These are phyloP conservation scores for Penicillium sp. DNA, from an alignment of 2,329 filamentous ascomycete species.

Conservation along the genomic window DNA sequence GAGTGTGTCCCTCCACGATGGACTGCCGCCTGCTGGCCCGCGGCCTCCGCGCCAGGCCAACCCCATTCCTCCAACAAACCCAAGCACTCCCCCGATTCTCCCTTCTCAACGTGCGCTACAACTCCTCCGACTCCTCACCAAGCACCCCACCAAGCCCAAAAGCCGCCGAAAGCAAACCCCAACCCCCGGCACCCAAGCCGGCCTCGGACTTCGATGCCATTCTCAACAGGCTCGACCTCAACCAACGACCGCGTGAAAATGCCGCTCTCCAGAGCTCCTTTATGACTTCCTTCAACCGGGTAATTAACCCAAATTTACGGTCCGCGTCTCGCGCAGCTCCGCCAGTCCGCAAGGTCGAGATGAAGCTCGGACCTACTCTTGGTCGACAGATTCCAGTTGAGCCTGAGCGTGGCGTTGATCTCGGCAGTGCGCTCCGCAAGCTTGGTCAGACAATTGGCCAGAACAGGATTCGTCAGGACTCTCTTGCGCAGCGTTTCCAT, in stretches of 20 bases:
- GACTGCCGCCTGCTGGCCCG: conserved; percentile 34
- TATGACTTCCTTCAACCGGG: conserved; percentile 22
- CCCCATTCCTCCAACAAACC: conserved; percentile 26
- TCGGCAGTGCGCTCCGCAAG: conserved; percentile 29
- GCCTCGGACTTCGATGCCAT: conserved; percentile 34
- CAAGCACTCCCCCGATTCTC: conserved; percentile 17
- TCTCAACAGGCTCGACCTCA: conserved; percentile 20
- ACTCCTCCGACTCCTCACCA: conserved; percentile 21
- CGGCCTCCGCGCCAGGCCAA: conserved; percentile 35
- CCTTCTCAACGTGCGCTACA: conserved; percentile 24
- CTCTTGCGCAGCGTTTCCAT: conserved; percentile 41
- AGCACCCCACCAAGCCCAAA: conserved; percentile 3
- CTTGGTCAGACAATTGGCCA: conserved; percentile 27
- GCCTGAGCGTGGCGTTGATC: conserved; percentile 34
- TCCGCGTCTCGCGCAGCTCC: conserved; percentile 10
- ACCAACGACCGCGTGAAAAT: conserved; percentile 5
- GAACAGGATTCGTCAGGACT: conserved; percentile 38
- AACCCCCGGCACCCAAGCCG: conserved; percentile 4
- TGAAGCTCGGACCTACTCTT: conserved; percentile 40
- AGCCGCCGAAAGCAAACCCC: neutral
- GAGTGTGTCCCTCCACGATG: conserved; percentile 24
- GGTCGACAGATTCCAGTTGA: conserved; percentile 39
- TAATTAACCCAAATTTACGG: conserved; percentile 19
- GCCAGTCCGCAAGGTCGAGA: conserved; percentile 28
- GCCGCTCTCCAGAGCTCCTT: conserved; percentile 7